Conservation (phyloP, 441 rosid genomes). For the Capsella rubella region DNA sequence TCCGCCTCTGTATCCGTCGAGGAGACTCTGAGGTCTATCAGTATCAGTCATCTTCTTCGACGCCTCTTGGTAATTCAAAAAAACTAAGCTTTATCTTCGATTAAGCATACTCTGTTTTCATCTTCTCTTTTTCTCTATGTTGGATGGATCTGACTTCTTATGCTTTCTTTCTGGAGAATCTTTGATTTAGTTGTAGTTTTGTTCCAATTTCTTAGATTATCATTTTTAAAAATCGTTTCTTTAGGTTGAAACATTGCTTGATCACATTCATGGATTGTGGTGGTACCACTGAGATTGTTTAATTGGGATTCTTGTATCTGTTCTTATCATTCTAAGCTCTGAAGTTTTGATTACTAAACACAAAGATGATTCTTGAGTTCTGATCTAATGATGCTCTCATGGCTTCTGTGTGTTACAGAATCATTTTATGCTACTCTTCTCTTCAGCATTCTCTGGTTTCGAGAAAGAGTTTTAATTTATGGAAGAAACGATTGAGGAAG, state of each 20-base stretch:
- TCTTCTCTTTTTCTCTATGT: neutral
- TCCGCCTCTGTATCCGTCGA: slow-evolving; percentile 19
- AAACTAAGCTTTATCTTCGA: neutral
- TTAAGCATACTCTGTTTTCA: neutral
- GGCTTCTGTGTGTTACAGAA: neutral
- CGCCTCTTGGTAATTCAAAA: neutral
- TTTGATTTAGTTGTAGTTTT: neutral
- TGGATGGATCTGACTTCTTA: neutral
- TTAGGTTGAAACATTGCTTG: neutral
- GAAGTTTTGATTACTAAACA: too few species aligned
- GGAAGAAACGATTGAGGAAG: slow-evolving; percentile 35
- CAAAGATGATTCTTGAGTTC: too few species aligned
- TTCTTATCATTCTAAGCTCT: too few species aligned
- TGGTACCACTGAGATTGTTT: neutral
- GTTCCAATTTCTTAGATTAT: neutral
- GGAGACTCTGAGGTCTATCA: neutral
- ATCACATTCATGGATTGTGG: neutral
- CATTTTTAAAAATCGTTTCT: neutral
- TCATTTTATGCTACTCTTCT: neutral
- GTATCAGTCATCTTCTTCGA: neutral
- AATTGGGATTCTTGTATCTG: too few species aligned
- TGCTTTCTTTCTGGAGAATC: neutral
- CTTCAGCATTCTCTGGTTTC: neutral
- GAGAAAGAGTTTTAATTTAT: neutral
- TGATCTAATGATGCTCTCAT: neutral